phyloP scores from a whole-genome alignment of 2,329 filamentous ascomycete genomes.

The Plenodomus biglobosus region DNA sequence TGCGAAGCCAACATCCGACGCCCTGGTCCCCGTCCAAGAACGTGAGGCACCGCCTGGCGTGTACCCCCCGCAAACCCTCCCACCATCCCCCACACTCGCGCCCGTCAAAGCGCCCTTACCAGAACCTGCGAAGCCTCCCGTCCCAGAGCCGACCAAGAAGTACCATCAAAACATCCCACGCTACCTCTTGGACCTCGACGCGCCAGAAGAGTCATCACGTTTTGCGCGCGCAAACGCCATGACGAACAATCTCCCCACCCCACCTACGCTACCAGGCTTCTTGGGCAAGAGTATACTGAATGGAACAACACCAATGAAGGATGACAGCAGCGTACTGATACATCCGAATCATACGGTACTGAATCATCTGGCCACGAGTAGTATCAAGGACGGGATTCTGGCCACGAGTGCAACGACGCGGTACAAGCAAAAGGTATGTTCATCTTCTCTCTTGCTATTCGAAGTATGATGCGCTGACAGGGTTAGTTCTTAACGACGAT shows the following conservation, averaged over 20 bases:
- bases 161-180: slow-evolving; percentile 78
- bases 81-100: slow-evolving; percentile 44
- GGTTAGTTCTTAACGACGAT: slow-evolving; percentile 92
- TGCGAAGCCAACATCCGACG: slow-evolving; percentile 22
- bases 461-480: slow-evolving; percentile 10
- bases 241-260: slow-evolving; percentile 76
- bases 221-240: slow-evolving; percentile 75
- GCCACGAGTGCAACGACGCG: slow-evolving; percentile 96
- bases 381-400: slow-evolving; percentile 94
- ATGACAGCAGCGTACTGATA: slow-evolving; percentile 94
- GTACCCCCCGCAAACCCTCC: slow-evolving; percentile 44
- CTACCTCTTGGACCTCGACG: slow-evolving; percentile 85
- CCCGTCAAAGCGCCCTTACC: slow-evolving; percentile 27
- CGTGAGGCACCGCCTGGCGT: slow-evolving; percentile 26
- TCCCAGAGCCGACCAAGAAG: slow-evolving; percentile 46
- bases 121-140: slow-evolving; percentile 31
- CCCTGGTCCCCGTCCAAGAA: slow-evolving; percentile 30
- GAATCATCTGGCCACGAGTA: slow-evolving; percentile 95
- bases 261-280: slow-evolving; percentile 85
- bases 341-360: slow-evolving; percentile 97
- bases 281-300: slow-evolving; percentile 94
- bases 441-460: not conserved
- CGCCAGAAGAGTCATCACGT: slow-evolving; percentile 72
- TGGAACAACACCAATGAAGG: slow-evolving; percentile 86
- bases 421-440: slow-evolving; percentile 85